Base-by-base conservation (phyloP, 805 yeast species). In the Wickerhamiella cacticola region DNA sequence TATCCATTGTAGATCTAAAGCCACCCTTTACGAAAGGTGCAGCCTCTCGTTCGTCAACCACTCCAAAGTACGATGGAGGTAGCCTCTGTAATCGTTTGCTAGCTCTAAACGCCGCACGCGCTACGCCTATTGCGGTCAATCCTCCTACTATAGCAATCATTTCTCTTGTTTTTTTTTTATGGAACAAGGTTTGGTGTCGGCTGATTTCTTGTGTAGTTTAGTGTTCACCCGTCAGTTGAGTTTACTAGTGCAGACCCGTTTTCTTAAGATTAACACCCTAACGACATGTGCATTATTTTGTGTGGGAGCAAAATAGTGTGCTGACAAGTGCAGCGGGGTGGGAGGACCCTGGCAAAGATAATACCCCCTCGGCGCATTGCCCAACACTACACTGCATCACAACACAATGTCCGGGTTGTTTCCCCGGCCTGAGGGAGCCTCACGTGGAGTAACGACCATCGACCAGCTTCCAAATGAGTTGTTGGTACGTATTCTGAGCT, bases 401-500 rank as follows among this genome's bases (percentile, higher is more conserved):
- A 31, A 31, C 36, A 31, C 36, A 31, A 31, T 31, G 36, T 5
- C 36, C 36, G 36, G 36, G 36, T 15, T 31, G 36, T 31, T 31
- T 31, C 36, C 36, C 36, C 41, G 41, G 41, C 26, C 13, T n/a
- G 41, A n/a, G 4, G 19, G 5, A 19, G 36, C 36, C 3, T 19
- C 36, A 12, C 19, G 16, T n/a, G 36, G 19, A 31, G 19, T 8
- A 15, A 6, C 36, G 36, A 15, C 7, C 18, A 55, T 54, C 29
- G 48, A 54, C 23, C 50, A 47, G 25, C 62, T 75, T 23, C 80
- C 80, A 0, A 68, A 72, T 3, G 80, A 75, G 42, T 52, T 63
- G 16, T 44, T 63, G n/a, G 41, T 45, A n/a, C 48, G 46, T 9
- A 48, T 63, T 26, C 50, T 56, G 39, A 28, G 49, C 25, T 48